Percentiles rank a stretch among this genome's conserved stretches.
phyloP scores from a whole-genome alignment of 768 basidiomycete species.

The Rhodotorula paludigena region DNA sequence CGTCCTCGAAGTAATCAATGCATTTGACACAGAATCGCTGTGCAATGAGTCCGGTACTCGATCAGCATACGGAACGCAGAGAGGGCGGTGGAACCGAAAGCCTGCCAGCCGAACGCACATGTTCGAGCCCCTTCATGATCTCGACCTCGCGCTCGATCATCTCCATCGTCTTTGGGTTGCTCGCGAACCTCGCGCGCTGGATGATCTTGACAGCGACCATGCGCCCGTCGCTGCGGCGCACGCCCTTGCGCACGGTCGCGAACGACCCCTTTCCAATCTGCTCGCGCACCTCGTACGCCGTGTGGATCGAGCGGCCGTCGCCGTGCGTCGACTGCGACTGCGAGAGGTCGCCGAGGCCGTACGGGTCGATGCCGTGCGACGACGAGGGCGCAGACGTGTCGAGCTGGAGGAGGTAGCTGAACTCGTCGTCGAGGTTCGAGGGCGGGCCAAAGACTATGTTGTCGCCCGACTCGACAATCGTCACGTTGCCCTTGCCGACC shows the following conservation, averaged over 20 bases:
- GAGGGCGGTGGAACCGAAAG: background rate
- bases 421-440: slow-evolving; percentile 45
- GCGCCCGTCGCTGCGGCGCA: slow-evolving; percentile 64
- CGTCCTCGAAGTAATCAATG: slow-evolving; percentile 41
- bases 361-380: slow-evolving; percentile 5
- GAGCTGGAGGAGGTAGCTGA: slow-evolving; percentile 35
- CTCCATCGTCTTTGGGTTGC: slow-evolving; percentile 41
- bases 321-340: background rate
- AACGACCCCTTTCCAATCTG: slow-evolving; percentile 81
- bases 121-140: slow-evolving; percentile 69
- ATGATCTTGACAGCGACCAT: slow-evolving; percentile 89
- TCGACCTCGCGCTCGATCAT: slow-evolving; percentile 67
- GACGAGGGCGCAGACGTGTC: background rate
- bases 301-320: slow-evolving; percentile 42
- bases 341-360: slow-evolving; percentile 25
- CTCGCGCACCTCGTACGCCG: slow-evolving; percentile 48
- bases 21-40: slow-evolving; percentile 41
- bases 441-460: slow-evolving; percentile 74
- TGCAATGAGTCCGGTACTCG: background rate
- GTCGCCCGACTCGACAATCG: slow-evolving; percentile 68
- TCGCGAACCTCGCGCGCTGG: slow-evolving; percentile 32
- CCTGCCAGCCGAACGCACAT: slow-evolving; percentile 53
- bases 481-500: slow-evolving; percentile 57
- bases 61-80: no score
- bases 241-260: slow-evolving; percentile 79